Evolutionary conservation across 1,284 basidiomycete species (phyloP).

Genomic region (Naganishia albida): DNA sequence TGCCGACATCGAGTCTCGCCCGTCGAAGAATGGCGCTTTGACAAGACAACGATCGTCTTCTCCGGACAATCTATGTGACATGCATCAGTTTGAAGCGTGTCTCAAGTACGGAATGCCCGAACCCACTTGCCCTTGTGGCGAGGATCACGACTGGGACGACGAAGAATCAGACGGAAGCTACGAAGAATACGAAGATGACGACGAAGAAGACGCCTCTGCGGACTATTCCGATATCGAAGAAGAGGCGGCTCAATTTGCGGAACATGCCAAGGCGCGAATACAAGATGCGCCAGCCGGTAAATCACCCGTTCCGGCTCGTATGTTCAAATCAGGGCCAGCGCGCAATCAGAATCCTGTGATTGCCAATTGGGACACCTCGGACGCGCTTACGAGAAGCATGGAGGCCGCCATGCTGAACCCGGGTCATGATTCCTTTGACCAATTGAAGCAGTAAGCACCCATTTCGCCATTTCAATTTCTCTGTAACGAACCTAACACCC

Average conservation of each 20-base stretch:
- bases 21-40: conserved; percentile 1
- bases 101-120: conserved; percentile 22
- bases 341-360: neutral
- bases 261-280: conserved; percentile 7
- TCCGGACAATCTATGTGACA: conserved; percentile 21
- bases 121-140: conserved; percentile 27
- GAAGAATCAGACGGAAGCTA: conserved; percentile 26
- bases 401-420: conserved; percentile 18
- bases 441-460: conserved; percentile 16
- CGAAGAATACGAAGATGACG: conserved; percentile 19
- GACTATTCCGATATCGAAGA: conserved; percentile 30
- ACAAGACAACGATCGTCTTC: conserved; percentile 16
- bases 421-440: conserved; percentile 21
- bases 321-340: neutral
- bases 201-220: conserved; percentile 17
- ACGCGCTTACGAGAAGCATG: conserved; percentile 18
- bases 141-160: conserved; percentile 23
- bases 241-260: conserved; percentile 6
- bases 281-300: neutral
- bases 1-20: conserved; percentile 25
- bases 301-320: too few species aligned
- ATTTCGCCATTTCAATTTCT: neutral
- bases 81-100: conserved; percentile 28
- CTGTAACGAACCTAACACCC: neutral
- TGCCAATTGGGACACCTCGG: conserved; percentile 13